These are phyloP conservation scores for Trypanosoma scelopori DNA, from an alignment of 208 protist species.

Conservation along the genomic window DNA sequence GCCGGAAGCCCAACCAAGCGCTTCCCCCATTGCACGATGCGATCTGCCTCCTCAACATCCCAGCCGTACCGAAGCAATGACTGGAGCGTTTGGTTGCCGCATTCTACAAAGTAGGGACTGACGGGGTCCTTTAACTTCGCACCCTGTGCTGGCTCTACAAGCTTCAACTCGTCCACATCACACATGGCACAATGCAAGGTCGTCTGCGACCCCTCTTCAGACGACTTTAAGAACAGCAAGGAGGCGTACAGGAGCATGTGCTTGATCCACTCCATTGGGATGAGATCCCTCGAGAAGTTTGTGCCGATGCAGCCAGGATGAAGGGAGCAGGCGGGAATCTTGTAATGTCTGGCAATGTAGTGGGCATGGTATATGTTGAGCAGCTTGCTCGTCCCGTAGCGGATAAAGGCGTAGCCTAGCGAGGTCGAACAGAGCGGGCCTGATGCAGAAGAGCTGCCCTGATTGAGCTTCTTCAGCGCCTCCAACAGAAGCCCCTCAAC, in stretches of 20 bases:
- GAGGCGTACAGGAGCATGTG: constrained; percentile 27
- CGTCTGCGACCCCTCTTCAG: constrained; percentile 82
- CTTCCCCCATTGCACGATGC: constrained; percentile 69
- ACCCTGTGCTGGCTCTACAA: constrained; percentile 35
- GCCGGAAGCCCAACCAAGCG: constrained; percentile 41
- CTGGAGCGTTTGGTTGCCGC: constrained; percentile 56
- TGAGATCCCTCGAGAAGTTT: constrained; percentile 62
- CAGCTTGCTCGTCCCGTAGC: constrained; percentile 87
- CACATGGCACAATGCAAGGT: constrained; percentile 88
- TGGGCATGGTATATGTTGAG: constrained; percentile 85
- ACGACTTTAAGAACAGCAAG: constrained; percentile 64
- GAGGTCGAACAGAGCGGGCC: constrained; percentile 38
- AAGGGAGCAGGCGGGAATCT: constrained; percentile 55
- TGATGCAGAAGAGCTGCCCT: constrained; percentile 31
- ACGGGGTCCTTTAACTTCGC: constrained; percentile 28
- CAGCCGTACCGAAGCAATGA: constrained; percentile 75
- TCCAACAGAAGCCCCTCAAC: constrained; percentile 48
- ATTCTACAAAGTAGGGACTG: constrained; percentile 87
- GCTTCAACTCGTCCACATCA: constrained; percentile 65
- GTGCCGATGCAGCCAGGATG: constrained; percentile 81
- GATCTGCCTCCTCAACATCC: constrained; percentile 73
- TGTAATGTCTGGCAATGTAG: constrained; percentile 67
- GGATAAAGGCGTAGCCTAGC: constrained; percentile 46
- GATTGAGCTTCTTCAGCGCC: constrained; percentile 65
- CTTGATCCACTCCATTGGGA: constrained; percentile 34